Conservation (phyloP, 768 basidiomycete genomes). For the Mrakia blollopis region DNA sequence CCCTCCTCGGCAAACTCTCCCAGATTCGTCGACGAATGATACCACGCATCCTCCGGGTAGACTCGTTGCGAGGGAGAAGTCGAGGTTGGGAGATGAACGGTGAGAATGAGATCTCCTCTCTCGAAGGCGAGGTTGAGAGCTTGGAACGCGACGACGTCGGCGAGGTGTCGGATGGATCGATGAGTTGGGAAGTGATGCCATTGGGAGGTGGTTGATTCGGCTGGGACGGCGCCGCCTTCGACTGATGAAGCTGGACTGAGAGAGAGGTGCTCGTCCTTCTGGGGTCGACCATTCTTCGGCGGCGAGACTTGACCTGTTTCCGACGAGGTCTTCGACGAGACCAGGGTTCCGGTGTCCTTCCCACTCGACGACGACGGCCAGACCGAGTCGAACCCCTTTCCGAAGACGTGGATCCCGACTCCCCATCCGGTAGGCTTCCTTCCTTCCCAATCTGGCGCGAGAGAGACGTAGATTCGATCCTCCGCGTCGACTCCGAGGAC, state of each 20-base stretch:
- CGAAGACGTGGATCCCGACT: conserved; percentile 10
- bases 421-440: conserved; percentile 1
- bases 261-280: not conserved
- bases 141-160: not conserved
- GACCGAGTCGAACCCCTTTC: conserved; percentile 14
- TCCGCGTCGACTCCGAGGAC: conserved; percentile 18
- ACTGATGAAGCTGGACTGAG: not conserved
- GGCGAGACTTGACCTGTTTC: not conserved
- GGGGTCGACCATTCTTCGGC: not conserved
- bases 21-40: conserved; percentile 1
- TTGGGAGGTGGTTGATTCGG: not conserved
- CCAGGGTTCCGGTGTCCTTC: not conserved
- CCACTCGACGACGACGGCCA: not conserved
- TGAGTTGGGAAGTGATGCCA: conserved; percentile 8
- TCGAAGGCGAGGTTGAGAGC: conserved; percentile 4
- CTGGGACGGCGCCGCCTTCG: not conserved
- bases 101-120: conserved; percentile 7
- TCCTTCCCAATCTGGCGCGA: conserved; percentile 8
- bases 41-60: conserved; percentile 13
- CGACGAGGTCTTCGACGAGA: not conserved
- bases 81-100: not conserved
- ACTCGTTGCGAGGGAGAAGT: conserved; percentile 6
- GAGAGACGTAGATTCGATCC: conserved; percentile 15
- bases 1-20: conserved; percentile 13
- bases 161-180: not conserved